Conservation (phyloP, 2,329 filamentous ascomycete genomes). For the Fusarium nelsonii region DNA sequence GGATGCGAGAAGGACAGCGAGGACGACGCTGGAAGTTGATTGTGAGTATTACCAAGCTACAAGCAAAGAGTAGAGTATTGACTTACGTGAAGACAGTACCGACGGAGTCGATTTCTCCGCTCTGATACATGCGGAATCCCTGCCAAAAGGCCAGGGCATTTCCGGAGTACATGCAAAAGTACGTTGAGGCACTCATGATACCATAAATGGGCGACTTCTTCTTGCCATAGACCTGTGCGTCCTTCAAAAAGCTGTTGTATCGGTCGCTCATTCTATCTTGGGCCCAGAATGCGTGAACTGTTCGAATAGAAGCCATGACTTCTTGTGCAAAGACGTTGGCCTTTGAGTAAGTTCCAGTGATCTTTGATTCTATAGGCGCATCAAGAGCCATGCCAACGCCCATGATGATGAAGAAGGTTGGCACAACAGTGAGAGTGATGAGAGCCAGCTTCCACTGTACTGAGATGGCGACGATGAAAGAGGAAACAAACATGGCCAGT, state of each 20-base stretch:
- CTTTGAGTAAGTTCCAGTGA: constrained; percentile 49
- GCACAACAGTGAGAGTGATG: constrained; percentile 52
- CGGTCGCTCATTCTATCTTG: constrained; percentile 51
- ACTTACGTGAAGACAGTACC: constrained; percentile 56
- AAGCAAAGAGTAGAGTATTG: fast-evolving
- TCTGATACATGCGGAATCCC: constrained; percentile 53
- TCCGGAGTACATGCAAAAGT: constrained; percentile 56
- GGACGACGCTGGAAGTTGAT: constrained; percentile 2
- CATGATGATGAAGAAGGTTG: constrained; percentile 48
- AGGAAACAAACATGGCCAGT: constrained; percentile 53
- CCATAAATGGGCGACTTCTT: constrained; percentile 55
- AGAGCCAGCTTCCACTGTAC: constrained; percentile 59
- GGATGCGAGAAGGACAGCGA: constrained; percentile 35
- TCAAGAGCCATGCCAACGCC: constrained; percentile 43
- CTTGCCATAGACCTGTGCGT: constrained; percentile 52
- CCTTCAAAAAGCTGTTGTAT: constrained; percentile 53
- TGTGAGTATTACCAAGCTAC: neutral
- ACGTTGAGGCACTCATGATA: constrained; percentile 53
- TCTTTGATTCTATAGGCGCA: constrained; percentile 49
- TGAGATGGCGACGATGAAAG: constrained; percentile 55
- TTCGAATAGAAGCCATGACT: constrained; percentile 54
- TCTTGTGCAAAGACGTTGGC: constrained; percentile 52
- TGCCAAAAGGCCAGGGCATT: constrained; percentile 60
- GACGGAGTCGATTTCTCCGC: constrained; percentile 52
- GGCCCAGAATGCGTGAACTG: constrained; percentile 60